Base-by-base conservation (phyloP, 495 filamentous ascomycete genomes). In the Xylaria scruposa region DNA sequence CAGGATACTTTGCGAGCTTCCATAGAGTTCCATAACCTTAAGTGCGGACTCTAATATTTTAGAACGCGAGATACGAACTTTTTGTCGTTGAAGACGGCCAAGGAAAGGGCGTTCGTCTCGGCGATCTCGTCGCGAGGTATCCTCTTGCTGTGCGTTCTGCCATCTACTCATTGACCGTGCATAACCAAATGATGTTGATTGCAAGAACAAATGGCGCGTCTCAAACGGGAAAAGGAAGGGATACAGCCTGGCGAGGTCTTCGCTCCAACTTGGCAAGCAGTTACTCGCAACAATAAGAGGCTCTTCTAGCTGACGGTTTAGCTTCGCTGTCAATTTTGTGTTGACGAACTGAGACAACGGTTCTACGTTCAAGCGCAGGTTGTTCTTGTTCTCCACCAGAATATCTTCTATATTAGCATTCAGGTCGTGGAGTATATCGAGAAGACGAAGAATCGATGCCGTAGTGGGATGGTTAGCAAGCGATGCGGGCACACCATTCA, bases 1-100 rank as follows among this genome's bases (percentile, higher is more conserved):
- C 2, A 99, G 85, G 59, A 97, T 91, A 79, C 97, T 98, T 46
- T 96, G 92, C 5, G 95, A 98, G 3, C 93, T 92, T 1, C 97
- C 97, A 78, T 99, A 99, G 7, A 98, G 90, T 73, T 99, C 96
- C 97, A 99, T 98, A n/a, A 99, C 97, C 79, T 98, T 99, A 77
- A 97, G 86, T 0, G 97, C 97, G 31, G 97, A 98, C 76, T 99
- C 97, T 3, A 99, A 85, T 63, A 99, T 97, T 68, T 95, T 93
- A 7, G 90, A 89, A 46, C 97, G 89, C 8, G 95, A 97, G 69
- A 99, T 98, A 33, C 97, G 92, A 26, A 99, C 96, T 80, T 99
- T 99, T 76, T 99, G 97, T 68, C 97, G 91, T 79, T 98, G 96
- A 9, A 98, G 86, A 49, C 95, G 88, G 10, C 96, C 95, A n/a